Conservation (phyloP, 495 filamentous ascomycete genomes). For the Patellaria atrata region DNA sequence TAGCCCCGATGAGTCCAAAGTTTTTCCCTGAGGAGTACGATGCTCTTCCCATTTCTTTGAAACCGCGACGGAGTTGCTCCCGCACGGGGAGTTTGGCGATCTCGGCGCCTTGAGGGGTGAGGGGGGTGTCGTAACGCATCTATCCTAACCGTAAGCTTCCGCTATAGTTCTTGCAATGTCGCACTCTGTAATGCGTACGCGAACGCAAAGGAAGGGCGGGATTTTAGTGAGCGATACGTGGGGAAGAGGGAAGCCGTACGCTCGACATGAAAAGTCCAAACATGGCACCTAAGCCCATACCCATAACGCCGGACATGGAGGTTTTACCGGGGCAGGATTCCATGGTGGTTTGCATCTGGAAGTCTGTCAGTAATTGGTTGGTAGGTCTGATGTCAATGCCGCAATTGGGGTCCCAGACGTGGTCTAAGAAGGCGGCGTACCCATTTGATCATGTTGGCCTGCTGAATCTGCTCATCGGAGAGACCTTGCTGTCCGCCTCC, state of each 20-base stretch:
- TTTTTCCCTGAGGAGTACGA: constrained; percentile 82
- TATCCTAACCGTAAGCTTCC: constrained; percentile 20
- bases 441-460: constrained; percentile 19
- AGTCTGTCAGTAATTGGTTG: background rate
- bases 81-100: constrained; percentile 34
- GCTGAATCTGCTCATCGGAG: constrained; percentile 16
- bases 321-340: constrained; percentile 19
- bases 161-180: background rate
- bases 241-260: constrained; percentile 2
- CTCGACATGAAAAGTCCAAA: constrained; percentile 19
- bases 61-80: constrained; percentile 67
- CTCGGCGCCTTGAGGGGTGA: constrained; percentile 46
- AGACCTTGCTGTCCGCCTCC: constrained; percentile 11
- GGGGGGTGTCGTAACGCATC: constrained; percentile 86
- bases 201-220: too few species aligned
- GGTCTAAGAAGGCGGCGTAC: constrained; percentile 4
- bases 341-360: constrained; percentile 19
- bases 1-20: constrained; percentile 79
- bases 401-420: background rate
- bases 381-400: background rate
- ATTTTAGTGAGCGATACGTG: background rate
- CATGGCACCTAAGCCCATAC: constrained; percentile 18
- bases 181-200: too few species aligned
- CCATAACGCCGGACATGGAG: constrained; percentile 20
- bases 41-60: constrained; percentile 84